phyloP scores from a whole-genome alignment of 495 filamentous ascomycete species.

The Melanomma pulvis-pyrius region DNA sequence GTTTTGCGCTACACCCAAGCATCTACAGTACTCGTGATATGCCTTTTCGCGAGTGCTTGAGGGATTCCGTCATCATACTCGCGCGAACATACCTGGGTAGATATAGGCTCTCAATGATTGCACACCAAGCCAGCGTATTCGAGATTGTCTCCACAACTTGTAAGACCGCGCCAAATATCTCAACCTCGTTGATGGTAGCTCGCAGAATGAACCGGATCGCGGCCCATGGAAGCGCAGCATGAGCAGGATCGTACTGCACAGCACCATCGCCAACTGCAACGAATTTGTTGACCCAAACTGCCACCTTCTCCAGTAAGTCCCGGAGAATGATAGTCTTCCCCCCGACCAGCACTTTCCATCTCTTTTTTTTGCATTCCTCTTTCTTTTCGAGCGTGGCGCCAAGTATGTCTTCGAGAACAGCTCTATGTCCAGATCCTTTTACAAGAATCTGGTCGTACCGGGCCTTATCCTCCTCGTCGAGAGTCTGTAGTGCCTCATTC shows the following conservation, averaged over 20 bases:
- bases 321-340: slow-evolving; percentile 42
- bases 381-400: background rate
- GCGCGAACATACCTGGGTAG: no score
- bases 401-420: background rate
- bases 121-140: background rate
- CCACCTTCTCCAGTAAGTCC: slow-evolving; percentile 46
- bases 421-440: background rate
- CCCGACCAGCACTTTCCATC: background rate
- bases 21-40: no score
- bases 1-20: no score
- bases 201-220: slow-evolving; percentile 48
- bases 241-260: slow-evolving; percentile 46
- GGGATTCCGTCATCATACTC: no score
- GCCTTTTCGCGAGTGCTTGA: no score
- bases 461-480: background rate
- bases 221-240: slow-evolving; percentile 53
- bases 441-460: background rate
- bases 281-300: slow-evolving; percentile 48
- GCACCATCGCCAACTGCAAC: slow-evolving; percentile 47
- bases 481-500: background rate
- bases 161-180: background rate
- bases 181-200: slow-evolving; percentile 12
- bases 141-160: background rate
- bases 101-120: background rate
- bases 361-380: slow-evolving; percentile 1